These are phyloP conservation scores for Pseudocercospora vitis DNA, from an alignment of 2,329 filamentous ascomycete genomes.

Conservation along the genomic window DNA sequence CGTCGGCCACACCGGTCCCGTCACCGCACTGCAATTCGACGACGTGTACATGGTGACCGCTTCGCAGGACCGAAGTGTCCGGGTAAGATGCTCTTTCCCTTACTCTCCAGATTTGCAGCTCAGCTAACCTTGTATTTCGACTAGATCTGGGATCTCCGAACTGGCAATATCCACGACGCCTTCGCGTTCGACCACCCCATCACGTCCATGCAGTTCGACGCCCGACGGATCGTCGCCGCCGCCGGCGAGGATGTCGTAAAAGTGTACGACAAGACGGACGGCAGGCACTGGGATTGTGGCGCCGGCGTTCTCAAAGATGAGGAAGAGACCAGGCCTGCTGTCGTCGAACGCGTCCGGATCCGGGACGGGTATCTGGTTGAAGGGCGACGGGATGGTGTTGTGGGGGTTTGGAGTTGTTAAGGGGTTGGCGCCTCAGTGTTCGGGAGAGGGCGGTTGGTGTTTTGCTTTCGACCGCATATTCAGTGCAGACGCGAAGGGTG, in stretches of 20 bases:
- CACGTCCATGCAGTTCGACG: constrained; percentile 96
- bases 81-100: constrained; percentile 62
- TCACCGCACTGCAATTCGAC: constrained; percentile 94
- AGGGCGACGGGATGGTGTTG: constrained; percentile 79
- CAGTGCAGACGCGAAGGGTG: no score
- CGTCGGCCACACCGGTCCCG: constrained; percentile 91
- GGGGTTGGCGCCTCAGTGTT: no score
- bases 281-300: constrained; percentile 94
- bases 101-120: no score
- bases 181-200: constrained; percentile 92
- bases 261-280: constrained; percentile 96
- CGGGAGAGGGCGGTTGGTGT: no score
- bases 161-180: constrained; percentile 90
- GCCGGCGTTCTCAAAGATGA: constrained; percentile 71
- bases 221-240: constrained; percentile 82
- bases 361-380: constrained; percentile 94
- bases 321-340: constrained; percentile 46
- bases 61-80: constrained; percentile 85
- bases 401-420: constrained; percentile 85
- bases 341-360: constrained; percentile 81
- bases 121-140: constrained; percentile 34
- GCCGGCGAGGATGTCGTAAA: constrained; percentile 93
- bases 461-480: no score
- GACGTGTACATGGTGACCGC: constrained; percentile 93
- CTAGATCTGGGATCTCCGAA: constrained; percentile 97